Percentiles rank a stretch among this genome's conserved stretches.
phyloP scores from a whole-genome alignment of 208 protist genomes.

The Crithidia brevicula region DNA sequence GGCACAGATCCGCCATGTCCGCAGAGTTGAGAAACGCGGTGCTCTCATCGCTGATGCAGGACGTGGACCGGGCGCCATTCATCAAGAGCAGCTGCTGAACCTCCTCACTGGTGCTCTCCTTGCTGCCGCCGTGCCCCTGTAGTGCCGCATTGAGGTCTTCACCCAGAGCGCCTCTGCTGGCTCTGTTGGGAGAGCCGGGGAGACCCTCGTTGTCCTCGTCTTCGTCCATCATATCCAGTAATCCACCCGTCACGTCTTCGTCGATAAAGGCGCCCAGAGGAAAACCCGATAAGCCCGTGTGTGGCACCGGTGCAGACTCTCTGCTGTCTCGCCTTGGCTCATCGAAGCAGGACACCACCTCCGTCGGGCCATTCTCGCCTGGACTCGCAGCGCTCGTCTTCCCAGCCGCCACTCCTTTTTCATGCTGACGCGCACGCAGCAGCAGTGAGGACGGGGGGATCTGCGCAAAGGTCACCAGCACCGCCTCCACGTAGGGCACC shows the following conservation, averaged over 20 bases:
- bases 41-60: slow-evolving; percentile 9
- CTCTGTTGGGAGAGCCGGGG: neutral
- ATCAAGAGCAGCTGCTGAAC: neutral
- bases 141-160: slow-evolving; percentile 8
- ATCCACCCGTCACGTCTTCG: neutral
- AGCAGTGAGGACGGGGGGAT: slow-evolving; percentile 30
- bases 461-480: slow-evolving; percentile 35
- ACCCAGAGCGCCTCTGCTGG: neutral
- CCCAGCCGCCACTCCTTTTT: neutral
- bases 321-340: no score
- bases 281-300: neutral
- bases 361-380: no score
- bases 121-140: neutral
- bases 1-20: slow-evolving; percentile 25
- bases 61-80: neutral
- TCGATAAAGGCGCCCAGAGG: neutral
- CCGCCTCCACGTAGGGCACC: slow-evolving; percentile 42
- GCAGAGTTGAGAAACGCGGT: neutral
- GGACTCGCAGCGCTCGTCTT: no score
- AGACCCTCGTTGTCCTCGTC: neutral
- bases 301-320: no score
- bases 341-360: no score
- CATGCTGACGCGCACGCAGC: slow-evolving; percentile 5
- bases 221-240: slow-evolving; percentile 8
- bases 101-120: neutral